Conservation (phyloP, 2,329 filamentous ascomycete species). For the Diplodia mutila region DNA sequence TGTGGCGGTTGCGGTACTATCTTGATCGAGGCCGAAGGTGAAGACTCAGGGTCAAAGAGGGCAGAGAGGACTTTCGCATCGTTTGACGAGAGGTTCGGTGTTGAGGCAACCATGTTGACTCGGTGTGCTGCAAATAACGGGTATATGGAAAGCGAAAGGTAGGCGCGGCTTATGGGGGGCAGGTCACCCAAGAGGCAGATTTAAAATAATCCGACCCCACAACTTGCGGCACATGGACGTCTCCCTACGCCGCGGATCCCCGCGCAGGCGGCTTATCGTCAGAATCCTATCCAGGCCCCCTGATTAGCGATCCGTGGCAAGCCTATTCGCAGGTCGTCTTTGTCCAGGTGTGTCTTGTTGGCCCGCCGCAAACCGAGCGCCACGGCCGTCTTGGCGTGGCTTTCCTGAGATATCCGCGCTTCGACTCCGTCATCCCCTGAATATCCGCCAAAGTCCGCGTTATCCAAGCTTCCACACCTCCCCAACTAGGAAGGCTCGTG, state of each 20-base stretch:
- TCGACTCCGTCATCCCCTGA: not conserved
- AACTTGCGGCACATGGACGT: not conserved
- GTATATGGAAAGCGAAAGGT: not conserved
- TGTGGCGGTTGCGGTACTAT: constrained; percentile 43
- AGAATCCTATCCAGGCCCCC: not conserved
- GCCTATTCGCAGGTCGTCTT: constrained; percentile 8
- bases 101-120: constrained; percentile 37
- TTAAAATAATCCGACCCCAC: not conserved
- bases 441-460: constrained; percentile 36
- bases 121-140: not conserved
- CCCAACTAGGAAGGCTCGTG: not conserved
- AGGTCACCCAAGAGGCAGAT: not conserved
- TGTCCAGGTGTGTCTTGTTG: constrained; percentile 1
- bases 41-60: constrained; percentile 47
- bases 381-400: not conserved
- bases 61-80: constrained; percentile 44
- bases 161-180: not conserved
- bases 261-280: not conserved
- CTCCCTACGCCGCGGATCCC: constrained; percentile 5
- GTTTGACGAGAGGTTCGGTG: constrained; percentile 47
- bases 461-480: constrained; percentile 33
- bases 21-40: constrained; percentile 58
- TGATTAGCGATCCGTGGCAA: constrained; percentile 11
- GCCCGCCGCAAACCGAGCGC: constrained; percentile 24
- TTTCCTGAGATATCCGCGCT: constrained; percentile 17